Evolutionary conservation across 2,329 filamentous ascomycete genomes (phyloP).

Genomic region (Colletotrichum euphorbiae): DNA sequence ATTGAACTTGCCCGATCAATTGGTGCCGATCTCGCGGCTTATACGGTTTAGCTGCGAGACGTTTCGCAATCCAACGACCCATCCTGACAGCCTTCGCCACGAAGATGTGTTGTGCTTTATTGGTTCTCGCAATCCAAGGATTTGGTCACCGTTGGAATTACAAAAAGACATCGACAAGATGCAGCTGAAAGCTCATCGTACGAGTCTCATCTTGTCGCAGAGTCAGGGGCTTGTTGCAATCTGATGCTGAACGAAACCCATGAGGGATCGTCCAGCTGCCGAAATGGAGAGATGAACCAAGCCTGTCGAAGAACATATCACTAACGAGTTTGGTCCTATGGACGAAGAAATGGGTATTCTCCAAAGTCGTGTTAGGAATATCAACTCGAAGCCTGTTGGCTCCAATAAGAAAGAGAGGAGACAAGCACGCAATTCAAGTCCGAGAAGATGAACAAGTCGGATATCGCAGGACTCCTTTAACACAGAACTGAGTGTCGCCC

Average conservation of each 20-base stretch:
- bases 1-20: too few relatives aligned
- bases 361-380: background rate
- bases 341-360: constrained; percentile 7
- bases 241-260: background rate
- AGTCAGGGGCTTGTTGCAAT: background rate
- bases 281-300: background rate
- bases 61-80: too few relatives aligned
- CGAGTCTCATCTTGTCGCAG: background rate
- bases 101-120: too few relatives aligned
- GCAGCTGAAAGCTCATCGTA: background rate
- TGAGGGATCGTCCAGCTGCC: background rate
- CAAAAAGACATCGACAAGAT: background rate
- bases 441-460: background rate
- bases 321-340: background rate
- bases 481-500: background rate
- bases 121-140: too few relatives aligned
- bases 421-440: background rate
- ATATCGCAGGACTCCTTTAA: background rate
- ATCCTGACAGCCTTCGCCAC: too few relatives aligned
- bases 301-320: background rate
- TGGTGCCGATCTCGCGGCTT: too few relatives aligned
- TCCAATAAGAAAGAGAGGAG: background rate
- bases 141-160: background rate
- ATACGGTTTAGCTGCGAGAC: too few relatives aligned
- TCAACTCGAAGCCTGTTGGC: background rate